phyloP scores from a whole-genome alignment of 2,329 filamentous ascomycete species.

The Aspergillus uvarum region DNA sequence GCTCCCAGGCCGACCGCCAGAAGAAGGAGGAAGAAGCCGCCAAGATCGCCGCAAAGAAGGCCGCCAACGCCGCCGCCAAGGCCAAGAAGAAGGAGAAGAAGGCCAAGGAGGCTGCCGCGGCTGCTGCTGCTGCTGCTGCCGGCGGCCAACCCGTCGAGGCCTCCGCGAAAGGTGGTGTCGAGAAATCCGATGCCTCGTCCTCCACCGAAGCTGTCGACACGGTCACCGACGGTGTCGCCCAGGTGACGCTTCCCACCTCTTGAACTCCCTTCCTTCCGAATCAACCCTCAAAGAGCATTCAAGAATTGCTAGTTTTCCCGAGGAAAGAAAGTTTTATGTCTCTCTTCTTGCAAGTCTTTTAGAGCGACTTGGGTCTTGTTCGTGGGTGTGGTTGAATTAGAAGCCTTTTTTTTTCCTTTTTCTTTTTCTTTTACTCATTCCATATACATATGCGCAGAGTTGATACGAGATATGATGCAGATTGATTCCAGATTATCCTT shows the following conservation, averaged over 20 bases:
- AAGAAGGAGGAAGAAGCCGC: slow-evolving; percentile 62
- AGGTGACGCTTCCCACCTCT: slow-evolving; percentile 45
- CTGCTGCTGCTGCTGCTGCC: slow-evolving; percentile 24
- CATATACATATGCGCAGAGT: slow-evolving; percentile 1
- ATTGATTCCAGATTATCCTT: background rate
- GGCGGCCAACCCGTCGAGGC: slow-evolving; percentile 35
- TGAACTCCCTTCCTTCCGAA: slow-evolving; percentile 18
- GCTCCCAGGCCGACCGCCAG: slow-evolving; percentile 64
- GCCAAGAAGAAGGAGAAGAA: slow-evolving; percentile 43
- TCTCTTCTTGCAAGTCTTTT: background rate
- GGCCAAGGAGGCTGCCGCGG: slow-evolving; percentile 38
- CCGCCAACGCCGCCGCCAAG: slow-evolving; percentile 42
- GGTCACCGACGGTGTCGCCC: slow-evolving; percentile 43
- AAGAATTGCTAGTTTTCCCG: too few relatives aligned
- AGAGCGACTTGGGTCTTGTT: background rate
- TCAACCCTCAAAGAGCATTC: too few relatives aligned
- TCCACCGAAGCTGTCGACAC: slow-evolving; percentile 39
- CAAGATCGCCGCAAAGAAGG: slow-evolving; percentile 41
- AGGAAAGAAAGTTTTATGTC: background rate
- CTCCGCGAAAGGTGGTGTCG: slow-evolving; percentile 36
- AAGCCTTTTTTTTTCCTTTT: background rate
- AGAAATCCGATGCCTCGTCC: slow-evolving; percentile 25
- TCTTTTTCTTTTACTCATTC: background rate
- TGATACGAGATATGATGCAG: slow-evolving; percentile 5
- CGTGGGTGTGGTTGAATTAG: background rate